Conservation (phyloP, 208 protist species). For the Phytomonas sp. region DNA sequence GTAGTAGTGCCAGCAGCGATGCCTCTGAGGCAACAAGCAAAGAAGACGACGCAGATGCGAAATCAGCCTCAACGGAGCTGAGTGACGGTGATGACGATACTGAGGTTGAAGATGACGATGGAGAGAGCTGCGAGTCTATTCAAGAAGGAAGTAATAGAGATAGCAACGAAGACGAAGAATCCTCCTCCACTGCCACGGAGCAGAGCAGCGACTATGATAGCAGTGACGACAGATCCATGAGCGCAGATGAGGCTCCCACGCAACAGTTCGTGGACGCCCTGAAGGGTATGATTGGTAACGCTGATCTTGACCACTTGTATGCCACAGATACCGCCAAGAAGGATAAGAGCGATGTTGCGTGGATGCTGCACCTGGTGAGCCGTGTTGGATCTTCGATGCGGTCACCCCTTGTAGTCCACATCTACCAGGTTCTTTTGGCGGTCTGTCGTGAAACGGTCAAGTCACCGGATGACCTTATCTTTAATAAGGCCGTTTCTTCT, state of each 20-base stretch:
- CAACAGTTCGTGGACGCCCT: constrained; percentile 79
- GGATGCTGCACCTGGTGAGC: constrained; percentile 54
- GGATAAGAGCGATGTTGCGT: constrained; percentile 74
- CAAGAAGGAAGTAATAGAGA: constrained; percentile 15
- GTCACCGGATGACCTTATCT: constrained; percentile 67
- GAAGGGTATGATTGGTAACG: constrained; percentile 76
- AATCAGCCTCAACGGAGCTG: constrained; percentile 12
- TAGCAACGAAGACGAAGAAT: constrained; percentile 17
- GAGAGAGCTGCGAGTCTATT: constrained; percentile 11
- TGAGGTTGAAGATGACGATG: constrained; percentile 17
- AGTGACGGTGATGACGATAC: constrained; percentile 15
- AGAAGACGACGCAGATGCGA: constrained; percentile 12
- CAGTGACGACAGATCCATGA: constrained; percentile 13
- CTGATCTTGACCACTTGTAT: constrained; percentile 78
- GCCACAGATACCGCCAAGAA: constrained; percentile 61
- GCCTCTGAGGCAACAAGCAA: constrained; percentile 14
- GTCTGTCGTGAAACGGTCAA: constrained; percentile 81
- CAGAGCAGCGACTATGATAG: constrained; percentile 15
- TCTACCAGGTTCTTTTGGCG: constrained; percentile 83
- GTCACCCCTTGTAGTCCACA: constrained; percentile 58
- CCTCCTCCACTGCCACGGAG: constrained; percentile 5
- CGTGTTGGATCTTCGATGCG: constrained; percentile 60
- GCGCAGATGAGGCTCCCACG: constrained; percentile 75
- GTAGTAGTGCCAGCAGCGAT: constrained; percentile 8
- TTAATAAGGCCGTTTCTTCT: constrained; percentile 43